These are phyloP conservation scores for Chlorokybus atmophyticus DNA, from an alignment of 139 green algal species.

Conservation along the genomic window DNA sequence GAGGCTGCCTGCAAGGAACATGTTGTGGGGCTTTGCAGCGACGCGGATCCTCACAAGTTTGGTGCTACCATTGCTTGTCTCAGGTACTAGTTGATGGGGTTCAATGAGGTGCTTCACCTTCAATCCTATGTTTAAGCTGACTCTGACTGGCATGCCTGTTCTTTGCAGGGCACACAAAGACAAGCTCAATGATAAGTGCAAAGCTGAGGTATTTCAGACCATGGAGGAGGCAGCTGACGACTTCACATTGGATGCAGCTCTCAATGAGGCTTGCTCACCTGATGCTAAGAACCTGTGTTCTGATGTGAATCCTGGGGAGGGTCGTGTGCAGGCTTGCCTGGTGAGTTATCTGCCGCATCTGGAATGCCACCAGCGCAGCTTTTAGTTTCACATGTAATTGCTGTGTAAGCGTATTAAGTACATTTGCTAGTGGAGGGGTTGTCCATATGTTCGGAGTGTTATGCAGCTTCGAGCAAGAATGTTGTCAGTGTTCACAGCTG, in stretches of 20 bases:
- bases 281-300: constrained; percentile 44
- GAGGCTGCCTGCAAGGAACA: neutral
- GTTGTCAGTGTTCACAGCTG: neutral
- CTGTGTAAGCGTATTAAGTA: neutral
- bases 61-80: neutral
- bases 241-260: constrained; percentile 5
- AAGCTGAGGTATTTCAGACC: neutral
- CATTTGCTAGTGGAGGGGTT: neutral
- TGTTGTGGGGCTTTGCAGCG: neutral
- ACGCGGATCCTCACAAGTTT: neutral
- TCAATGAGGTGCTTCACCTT: no score
- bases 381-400: neutral
- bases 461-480: neutral
- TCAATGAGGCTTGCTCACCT: constrained; percentile 27
- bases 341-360: no score
- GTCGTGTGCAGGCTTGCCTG: constrained; percentile 52
- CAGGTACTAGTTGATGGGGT: no score
- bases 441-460: neutral
- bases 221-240: constrained; percentile 4
- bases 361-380: neutral
- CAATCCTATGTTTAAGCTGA: neutral
- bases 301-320: constrained; percentile 41
- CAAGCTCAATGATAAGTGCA: neutral
- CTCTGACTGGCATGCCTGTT: neutral
- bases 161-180: neutral